Percentiles rank a stretch among this genome's conserved stretches.
phyloP scores from a whole-genome alignment of 768 basidiomycete species.

The Pisolithus tinctorius region DNA sequence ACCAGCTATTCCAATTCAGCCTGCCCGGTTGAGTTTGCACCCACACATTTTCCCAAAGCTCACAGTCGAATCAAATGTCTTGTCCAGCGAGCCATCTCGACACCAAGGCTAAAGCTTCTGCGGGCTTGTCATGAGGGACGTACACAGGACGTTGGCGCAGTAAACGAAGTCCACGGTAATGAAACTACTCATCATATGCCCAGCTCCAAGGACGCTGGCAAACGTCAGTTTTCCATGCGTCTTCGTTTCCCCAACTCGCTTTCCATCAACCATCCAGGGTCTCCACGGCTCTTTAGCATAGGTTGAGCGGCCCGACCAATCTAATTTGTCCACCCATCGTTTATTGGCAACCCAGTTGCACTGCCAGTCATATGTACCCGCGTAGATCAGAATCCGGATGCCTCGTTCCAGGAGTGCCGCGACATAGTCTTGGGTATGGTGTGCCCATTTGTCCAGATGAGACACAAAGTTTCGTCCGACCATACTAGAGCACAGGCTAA shows the following conservation, averaged over 20 bases:
- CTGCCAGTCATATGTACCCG: conserved; percentile 49
- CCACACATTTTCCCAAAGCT: too few relatives aligned
- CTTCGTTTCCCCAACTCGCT: conserved; percentile 51
- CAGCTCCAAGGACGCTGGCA: conserved; percentile 57
- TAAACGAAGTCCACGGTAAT: conserved; percentile 3
- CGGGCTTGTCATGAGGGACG: conserved; percentile 66
- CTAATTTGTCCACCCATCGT: conserved; percentile 48
- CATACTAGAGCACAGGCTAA: conserved; percentile 46
- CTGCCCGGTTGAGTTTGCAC: too few relatives aligned
- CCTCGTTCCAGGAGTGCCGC: conserved; percentile 48
- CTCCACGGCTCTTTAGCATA: conserved; percentile 38
- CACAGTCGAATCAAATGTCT: conserved; percentile 24
- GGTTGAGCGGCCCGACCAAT: conserved; percentile 51
- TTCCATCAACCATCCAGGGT: conserved; percentile 51
- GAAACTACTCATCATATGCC: conserved; percentile 57
- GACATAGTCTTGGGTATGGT: conserved; percentile 53
- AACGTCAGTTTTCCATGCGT: conserved; percentile 54
- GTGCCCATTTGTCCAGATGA: conserved; percentile 55
- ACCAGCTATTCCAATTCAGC: neutral
- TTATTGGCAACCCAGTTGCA: conserved; percentile 65
- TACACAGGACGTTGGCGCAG: conserved; percentile 25
- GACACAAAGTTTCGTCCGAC: conserved; percentile 47
- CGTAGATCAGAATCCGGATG: conserved; percentile 47
- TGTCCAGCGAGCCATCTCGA: conserved; percentile 51
- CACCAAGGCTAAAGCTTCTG: conserved; percentile 56